A percentile compares a stretch with the other conserved stretches of the same genome.
These are phyloP conservation scores for Saraca asoca DNA, from an alignment of 331 rosid species.

Conservation along the genomic window DNA sequence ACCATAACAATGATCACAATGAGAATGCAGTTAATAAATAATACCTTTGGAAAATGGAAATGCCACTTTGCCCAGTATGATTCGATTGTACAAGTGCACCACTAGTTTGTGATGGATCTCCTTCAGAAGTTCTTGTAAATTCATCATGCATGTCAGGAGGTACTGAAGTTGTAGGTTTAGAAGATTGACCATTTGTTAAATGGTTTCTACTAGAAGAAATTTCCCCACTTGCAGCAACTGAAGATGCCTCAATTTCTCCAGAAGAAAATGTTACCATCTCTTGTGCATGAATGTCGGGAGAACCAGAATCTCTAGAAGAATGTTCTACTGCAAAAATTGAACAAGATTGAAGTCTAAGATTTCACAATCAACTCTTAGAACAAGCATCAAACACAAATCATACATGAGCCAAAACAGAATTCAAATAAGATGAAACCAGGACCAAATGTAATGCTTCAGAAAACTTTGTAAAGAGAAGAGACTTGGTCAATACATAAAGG, in stretches of 20 bases:
- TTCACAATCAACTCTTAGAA: conserved; percentile 21
- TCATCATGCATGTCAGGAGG: conserved; percentile 36
- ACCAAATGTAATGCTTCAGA: conserved; percentile 16
- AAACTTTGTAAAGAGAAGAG: conserved; percentile 17
- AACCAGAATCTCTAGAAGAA: conserved; percentile 41
- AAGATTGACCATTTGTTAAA: conserved; percentile 44
- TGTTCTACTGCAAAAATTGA: conserved; percentile 60
- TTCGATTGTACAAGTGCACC: conserved; percentile 45
- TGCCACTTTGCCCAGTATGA: conserved; percentile 51
- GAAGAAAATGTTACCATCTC: conserved; percentile 47
- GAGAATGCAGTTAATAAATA: conserved; percentile 32
- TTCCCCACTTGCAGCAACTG: conserved; percentile 37
- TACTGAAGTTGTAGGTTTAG: conserved; percentile 40
- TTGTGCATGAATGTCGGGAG: conserved; percentile 39
- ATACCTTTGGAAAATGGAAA: conserved; percentile 89
- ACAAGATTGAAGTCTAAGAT: conserved; percentile 25
- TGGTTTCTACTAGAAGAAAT: conserved; percentile 41
- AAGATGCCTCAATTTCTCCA: conserved; percentile 41
- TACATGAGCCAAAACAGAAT: not conserved
- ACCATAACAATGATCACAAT: conserved; percentile 16
- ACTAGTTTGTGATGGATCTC: conserved; percentile 39
- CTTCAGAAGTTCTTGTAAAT: conserved; percentile 37
- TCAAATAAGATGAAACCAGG: conserved; percentile 8
- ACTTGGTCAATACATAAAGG: conserved; percentile 15
- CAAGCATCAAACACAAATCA: conserved; percentile 21